Conservation (phyloP, 2,329 filamentous ascomycete species). For the Penicillium sp. region DNA sequence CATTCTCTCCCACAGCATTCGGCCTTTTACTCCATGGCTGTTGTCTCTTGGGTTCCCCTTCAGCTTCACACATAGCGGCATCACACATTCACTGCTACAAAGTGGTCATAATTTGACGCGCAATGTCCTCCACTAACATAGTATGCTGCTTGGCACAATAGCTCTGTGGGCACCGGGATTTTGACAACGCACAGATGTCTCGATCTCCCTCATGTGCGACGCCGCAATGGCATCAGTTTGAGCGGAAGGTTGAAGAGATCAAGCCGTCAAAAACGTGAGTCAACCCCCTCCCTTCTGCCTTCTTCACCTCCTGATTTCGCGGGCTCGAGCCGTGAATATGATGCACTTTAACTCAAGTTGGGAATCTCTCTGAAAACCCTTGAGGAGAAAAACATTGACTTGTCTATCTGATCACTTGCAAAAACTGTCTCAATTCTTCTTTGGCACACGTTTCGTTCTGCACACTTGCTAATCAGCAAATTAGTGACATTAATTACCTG, state of each 20-base stretch:
- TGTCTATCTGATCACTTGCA: conserved; percentile 59
- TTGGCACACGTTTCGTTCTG: neutral
- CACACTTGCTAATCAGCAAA: conserved; percentile 25
- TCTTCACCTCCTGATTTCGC: conserved; percentile 5
- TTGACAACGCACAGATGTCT: conserved; percentile 53
- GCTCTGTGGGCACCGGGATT: conserved; percentile 24
- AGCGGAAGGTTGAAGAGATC: conserved; percentile 73
- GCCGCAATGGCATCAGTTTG: conserved; percentile 67
- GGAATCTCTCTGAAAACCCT: conserved; percentile 99
- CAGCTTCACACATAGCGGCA: conserved; percentile 29
- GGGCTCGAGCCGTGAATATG: conserved; percentile 54
- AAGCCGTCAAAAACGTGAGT: conserved; percentile 87
- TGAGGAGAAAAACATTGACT: conserved; percentile 86
- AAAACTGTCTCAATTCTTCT: conserved; percentile 3
- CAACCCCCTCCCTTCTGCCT: conserved; percentile 2
- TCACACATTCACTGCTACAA: conserved; percentile 9
- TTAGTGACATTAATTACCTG: conserved; percentile 86
- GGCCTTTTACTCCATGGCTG: conserved; percentile 27
- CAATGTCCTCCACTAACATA: conserved; percentile 38
- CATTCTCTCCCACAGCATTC: conserved; percentile 19
- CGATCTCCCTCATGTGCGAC: conserved; percentile 66
- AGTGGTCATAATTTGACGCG: conserved; percentile 14
- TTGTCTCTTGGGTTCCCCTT: conserved; percentile 27
- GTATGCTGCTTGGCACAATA: conserved; percentile 36
- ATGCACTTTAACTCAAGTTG: conserved; percentile 81